Evolutionary conservation across 176 grass and related monocot species (phyloP).

Genomic region (Urochloa ruziziensis): DNA sequence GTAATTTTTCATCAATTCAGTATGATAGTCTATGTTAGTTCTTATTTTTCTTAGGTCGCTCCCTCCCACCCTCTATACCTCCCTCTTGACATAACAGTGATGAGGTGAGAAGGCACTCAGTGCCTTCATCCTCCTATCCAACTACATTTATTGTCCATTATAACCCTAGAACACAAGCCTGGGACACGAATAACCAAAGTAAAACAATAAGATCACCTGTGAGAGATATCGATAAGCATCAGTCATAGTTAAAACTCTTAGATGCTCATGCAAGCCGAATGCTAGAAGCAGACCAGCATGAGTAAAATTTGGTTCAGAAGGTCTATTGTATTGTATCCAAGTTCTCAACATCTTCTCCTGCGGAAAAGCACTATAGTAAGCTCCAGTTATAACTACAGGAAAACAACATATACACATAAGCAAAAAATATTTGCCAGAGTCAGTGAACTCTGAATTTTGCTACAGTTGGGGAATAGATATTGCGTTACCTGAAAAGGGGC

Average conservation of each 20-base stretch:
- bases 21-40: background rate
- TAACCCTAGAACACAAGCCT: background rate
- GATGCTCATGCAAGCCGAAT: constrained; percentile 92
- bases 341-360: constrained; percentile 97
- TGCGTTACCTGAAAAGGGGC: constrained; percentile 86
- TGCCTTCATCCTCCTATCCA: background rate
- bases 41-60: background rate
- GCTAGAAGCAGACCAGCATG: constrained; percentile 94
- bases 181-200: background rate
- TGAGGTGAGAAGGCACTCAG: background rate
- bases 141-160: background rate
- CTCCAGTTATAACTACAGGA: constrained; percentile 3
- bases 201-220: constrained; percentile 51
- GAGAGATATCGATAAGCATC: constrained; percentile 90
- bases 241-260: constrained; percentile 72
- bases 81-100: background rate
- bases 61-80: background rate
- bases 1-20: background rate
- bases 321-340: constrained; percentile 97
- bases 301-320: constrained; percentile 83
- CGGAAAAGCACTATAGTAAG: constrained; percentile 30
- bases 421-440: background rate
- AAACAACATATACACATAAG: constrained; percentile 12
- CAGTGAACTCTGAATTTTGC: constrained; percentile 12
- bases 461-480: background rate